phyloP scores from a whole-genome alignment of 495 filamentous ascomycete genomes.

The Bacidia rubella region DNA sequence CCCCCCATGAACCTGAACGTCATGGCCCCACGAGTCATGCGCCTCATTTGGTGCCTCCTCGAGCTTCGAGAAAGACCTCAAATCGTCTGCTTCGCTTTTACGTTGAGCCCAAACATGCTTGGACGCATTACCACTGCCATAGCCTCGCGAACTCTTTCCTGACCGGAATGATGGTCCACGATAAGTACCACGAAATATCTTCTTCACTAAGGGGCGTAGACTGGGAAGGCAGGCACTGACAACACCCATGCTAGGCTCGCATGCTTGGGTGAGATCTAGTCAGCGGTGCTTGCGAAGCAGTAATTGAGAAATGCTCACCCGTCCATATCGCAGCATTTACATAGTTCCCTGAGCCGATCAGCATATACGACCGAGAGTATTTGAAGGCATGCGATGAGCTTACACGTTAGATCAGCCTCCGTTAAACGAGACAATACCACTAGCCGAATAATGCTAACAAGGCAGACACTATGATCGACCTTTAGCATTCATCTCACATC shows the following conservation, averaged over 20 bases:
- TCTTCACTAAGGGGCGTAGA: constrained; percentile 10
- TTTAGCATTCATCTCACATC: not conserved
- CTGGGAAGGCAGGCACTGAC: constrained; percentile 15
- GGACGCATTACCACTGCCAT: constrained; percentile 1
- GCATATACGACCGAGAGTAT: not conserved
- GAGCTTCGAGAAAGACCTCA: constrained; percentile 3
- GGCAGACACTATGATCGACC: constrained; percentile 1
- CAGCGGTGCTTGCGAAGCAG: no score
- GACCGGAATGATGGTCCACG: constrained; percentile 1
- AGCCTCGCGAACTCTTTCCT: not conserved
- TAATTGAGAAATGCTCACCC: no score
- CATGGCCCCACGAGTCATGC: constrained; percentile 1
- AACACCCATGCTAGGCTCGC: constrained; percentile 13
- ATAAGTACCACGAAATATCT: constrained; percentile 1
- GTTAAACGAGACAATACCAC: constrained; percentile 6
- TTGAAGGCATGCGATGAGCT: not conserved
- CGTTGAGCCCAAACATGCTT: constrained; percentile 1
- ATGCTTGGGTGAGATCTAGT: no score
- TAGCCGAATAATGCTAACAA: constrained; percentile 6
- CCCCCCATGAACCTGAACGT: constrained; percentile 8
- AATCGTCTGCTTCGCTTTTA: not conserved
- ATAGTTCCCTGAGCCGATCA: constrained; percentile 5
- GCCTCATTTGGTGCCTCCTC: constrained; percentile 4
- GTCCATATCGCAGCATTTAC: constrained; percentile 19
- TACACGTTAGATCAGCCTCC: constrained; percentile 6